Evolutionary conservation across 2,329 filamentous ascomycete genomes (phyloP).

Genomic region (Botrytis galanthina): DNA sequence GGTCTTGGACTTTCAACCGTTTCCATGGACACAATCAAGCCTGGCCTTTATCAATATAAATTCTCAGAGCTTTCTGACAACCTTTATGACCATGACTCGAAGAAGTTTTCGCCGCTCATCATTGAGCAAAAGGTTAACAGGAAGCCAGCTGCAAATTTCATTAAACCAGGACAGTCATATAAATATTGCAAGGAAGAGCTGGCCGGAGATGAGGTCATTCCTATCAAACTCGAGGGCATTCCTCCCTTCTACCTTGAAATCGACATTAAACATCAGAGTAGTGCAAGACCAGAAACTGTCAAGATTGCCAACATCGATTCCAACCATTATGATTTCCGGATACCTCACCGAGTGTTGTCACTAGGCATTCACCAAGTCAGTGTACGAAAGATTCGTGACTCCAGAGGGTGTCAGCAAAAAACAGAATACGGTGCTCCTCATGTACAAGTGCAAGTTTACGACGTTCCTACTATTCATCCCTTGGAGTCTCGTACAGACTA

Average conservation of each 20-base stretch:
- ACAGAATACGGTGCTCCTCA: slow-evolving; percentile 69
- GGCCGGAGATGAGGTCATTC: slow-evolving; percentile 80
- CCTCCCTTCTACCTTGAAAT: slow-evolving; percentile 89
- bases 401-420: slow-evolving; percentile 79
- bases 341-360: slow-evolving; percentile 80
- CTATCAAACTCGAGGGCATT: slow-evolving; percentile 76
- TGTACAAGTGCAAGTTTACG: slow-evolving; percentile 88
- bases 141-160: slow-evolving; percentile 77
- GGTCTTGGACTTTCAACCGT: slow-evolving; percentile 74
- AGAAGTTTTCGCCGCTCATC: slow-evolving; percentile 62
- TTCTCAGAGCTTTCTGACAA: slow-evolving; percentile 81
- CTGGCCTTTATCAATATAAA: slow-evolving; percentile 81
- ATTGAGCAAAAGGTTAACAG: slow-evolving; percentile 83
- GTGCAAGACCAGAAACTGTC: slow-evolving; percentile 74
- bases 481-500: slow-evolving; percentile 83
- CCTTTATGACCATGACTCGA: slow-evolving; percentile 74
- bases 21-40: slow-evolving; percentile 78
- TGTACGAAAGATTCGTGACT: slow-evolving; percentile 86
- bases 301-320: slow-evolving; percentile 75
- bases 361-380: slow-evolving; percentile 87
- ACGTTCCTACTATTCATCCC: slow-evolving; percentile 86
- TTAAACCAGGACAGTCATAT: slow-evolving; percentile 86
- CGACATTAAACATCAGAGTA: slow-evolving; percentile 88
- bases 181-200: slow-evolving; percentile 90
- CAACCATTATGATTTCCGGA: slow-evolving; percentile 73